Percentiles rank a stretch among this genome's conserved stretches.
Conservation (phyloP, 306 rosid species). For the Vigna nakashimae region DNA sequence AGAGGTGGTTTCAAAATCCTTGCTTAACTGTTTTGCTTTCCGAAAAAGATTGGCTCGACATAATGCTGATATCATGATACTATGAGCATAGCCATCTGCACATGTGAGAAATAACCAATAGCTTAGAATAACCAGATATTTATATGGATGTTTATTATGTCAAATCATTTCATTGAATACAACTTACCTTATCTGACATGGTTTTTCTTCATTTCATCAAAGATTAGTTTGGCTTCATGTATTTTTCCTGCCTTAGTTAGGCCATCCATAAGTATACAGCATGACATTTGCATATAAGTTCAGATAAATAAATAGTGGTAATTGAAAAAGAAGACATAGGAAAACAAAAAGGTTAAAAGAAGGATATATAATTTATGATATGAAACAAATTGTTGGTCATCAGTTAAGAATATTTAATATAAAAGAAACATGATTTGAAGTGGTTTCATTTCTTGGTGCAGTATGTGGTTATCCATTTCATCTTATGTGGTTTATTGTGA, state of each 20-base stretch:
- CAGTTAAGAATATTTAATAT: constrained; percentile 1
- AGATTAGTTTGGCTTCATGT: constrained; percentile 74
- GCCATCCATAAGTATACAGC: constrained; percentile 82
- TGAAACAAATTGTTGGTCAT: constrained; percentile 28
- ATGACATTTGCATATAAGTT: constrained; percentile 71
- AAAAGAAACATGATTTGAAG: too few relatives aligned
- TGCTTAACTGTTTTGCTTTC: constrained; percentile 84
- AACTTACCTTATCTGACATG: constrained; percentile 67
- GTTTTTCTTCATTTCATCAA: constrained; percentile 70
- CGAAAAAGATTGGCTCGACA: constrained; percentile 83
- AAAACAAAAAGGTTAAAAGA: constrained; percentile 14
- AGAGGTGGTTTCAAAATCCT: constrained; percentile 72
- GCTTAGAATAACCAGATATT: constrained; percentile 19
- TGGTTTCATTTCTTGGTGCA: too few relatives aligned
- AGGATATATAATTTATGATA: constrained; percentile 21
- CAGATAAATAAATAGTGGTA: constrained; percentile 8
- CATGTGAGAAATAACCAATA: constrained; percentile 39
- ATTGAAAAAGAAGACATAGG: constrained; percentile 25
- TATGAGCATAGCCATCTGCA: constrained; percentile 93
- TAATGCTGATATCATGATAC: constrained; percentile 89
- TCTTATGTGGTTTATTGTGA: too few relatives aligned
- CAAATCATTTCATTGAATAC: constrained; percentile 22
- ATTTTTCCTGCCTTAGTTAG: constrained; percentile 74
- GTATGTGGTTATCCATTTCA: too few relatives aligned
- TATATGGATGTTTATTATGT: not conserved